Evolutionary conservation across 2,329 filamentous ascomycete species (phyloP), one percentile per base, ranked within the genome.

Genomic region (Myriosclerotinia duriaeana): DNA sequence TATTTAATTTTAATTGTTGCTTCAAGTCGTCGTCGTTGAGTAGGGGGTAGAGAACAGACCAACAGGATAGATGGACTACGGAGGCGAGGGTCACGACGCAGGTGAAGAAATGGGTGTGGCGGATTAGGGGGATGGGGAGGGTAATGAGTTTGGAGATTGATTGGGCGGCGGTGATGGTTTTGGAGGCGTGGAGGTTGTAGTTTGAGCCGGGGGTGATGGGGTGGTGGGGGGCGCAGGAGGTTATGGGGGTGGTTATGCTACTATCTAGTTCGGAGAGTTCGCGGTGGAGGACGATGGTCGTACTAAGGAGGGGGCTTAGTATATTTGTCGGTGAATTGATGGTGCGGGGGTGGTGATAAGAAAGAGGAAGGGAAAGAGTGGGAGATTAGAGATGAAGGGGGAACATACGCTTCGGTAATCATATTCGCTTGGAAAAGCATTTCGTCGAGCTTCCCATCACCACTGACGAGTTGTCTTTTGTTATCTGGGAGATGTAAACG

Each of bases 341-440:
- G 11, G n/a, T 14, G 6, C 15, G 15, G 22, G 42, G 36, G 20
- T 20, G 50, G 11, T 14, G 17, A 30, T 26, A 26, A 44, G 26
- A 34, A 38, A 26, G 20, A 11, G 38, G 14, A n/a, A 7, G 36
- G 12, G 8, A 15, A 20, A 52, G 15, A 38, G 20, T 4, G 7
- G 9, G 17, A 20, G 30, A 20, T 12, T 14, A 34, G 30, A 48
- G 7, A 42, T 42, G n/a, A 17, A 52, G 12, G 20, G 38, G 34
- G 38, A 22, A 59, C 74, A 71, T 72, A 75, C 72, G 77, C 78
- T 64, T 85, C 80, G 63, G 84, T 82, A 73, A 96, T 91, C 86
- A 96, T 94, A 69, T 91, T 89, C 0, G 91, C 93, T 76, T 96
- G 92, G 79, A 97, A 96, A 78, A 97, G 88, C 84, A 96, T 89